A percentile compares a stretch with the other conserved stretches of the same genome.
These are phyloP conservation scores for Rehmannia glutinosa DNA, from an alignment of 257 asterid genomes.

Conservation along the genomic window DNA sequence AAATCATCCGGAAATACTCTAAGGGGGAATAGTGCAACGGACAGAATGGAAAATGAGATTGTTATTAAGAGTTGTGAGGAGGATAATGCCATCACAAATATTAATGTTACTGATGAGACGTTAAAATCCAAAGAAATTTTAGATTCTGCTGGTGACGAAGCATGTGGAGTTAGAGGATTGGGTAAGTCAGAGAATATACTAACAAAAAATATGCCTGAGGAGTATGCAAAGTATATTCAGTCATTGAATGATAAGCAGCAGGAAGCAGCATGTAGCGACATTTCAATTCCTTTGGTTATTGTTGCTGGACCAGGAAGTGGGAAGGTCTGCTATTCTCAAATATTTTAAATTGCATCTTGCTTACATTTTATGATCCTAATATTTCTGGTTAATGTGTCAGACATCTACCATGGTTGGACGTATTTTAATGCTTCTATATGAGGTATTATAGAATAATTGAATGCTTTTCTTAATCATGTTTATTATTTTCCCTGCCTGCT, in stretches of 20 bases:
- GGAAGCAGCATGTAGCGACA: slow-evolving; percentile 94
- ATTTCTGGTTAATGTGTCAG: slow-evolving; percentile 43
- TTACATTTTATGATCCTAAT: slow-evolving; percentile 18
- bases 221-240: slow-evolving; percentile 56
- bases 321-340: slow-evolving; percentile 51
- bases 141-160: slow-evolving; percentile 27
- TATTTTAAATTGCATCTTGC: slow-evolving; percentile 9
- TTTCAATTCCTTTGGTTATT: slow-evolving; percentile 76
- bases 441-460: slow-evolving; percentile 39
- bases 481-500: slow-evolving; percentile 9
- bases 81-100: slow-evolving; percentile 18
- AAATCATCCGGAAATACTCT: slow-evolving; percentile 38
- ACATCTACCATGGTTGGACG: slow-evolving; percentile 99
- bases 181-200: slow-evolving; percentile 24
- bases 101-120: slow-evolving; percentile 21
- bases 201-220: slow-evolving; percentile 65
- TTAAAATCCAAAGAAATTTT: slow-evolving; percentile 26
- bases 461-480: background rate
- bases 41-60: slow-evolving; percentile 23
- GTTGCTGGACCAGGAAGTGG: slow-evolving; percentile 99
- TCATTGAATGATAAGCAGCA: slow-evolving; percentile 81
- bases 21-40: slow-evolving; percentile 21
- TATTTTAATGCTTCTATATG: slow-evolving; percentile 68
- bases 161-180: slow-evolving; percentile 20
- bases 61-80: slow-evolving; percentile 30